Evolutionary conservation across 371 early-diverging fungal species (phyloP).

Genomic region (Mucor velutinosus): DNA sequence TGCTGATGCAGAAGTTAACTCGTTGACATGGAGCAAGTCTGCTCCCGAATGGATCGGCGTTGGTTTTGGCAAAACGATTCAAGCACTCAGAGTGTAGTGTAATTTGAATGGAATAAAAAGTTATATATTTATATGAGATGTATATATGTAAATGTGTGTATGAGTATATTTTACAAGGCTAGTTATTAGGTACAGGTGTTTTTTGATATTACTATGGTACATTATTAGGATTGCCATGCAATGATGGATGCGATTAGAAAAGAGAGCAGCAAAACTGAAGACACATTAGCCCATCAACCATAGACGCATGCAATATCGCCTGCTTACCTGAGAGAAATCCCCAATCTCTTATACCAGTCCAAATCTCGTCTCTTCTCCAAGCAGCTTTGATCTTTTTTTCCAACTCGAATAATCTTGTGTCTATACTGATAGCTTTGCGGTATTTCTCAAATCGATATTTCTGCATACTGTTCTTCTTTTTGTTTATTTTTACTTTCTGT

Average conservation of each 20-base stretch:
- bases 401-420: constrained; percentile 16
- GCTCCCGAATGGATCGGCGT: constrained; percentile 80
- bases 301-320: neutral
- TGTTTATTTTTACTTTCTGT: constrained; percentile 4
- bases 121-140: neutral
- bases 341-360: constrained; percentile 20
- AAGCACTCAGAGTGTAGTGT: constrained; percentile 56
- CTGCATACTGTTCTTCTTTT: constrained; percentile 9
- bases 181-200: neutral
- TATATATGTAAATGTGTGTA: neutral
- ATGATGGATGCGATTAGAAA: neutral
- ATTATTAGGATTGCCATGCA: constrained; percentile 4
- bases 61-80: constrained; percentile 67
- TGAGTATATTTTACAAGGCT: neutral
- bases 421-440: constrained; percentile 16
- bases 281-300: neutral
- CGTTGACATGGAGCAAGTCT: constrained; percentile 71
- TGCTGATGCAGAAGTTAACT: constrained; percentile 71
- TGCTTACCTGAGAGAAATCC: constrained; percentile 17
- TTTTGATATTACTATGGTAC: neutral
- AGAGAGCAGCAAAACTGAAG: neutral
- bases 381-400: constrained; percentile 19
- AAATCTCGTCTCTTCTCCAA: constrained; percentile 23
- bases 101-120: neutral
- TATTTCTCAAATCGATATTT: constrained; percentile 14